Conservation (phyloP, 2,329 filamentous ascomycete species). For the Cladosporium oxysporum region DNA sequence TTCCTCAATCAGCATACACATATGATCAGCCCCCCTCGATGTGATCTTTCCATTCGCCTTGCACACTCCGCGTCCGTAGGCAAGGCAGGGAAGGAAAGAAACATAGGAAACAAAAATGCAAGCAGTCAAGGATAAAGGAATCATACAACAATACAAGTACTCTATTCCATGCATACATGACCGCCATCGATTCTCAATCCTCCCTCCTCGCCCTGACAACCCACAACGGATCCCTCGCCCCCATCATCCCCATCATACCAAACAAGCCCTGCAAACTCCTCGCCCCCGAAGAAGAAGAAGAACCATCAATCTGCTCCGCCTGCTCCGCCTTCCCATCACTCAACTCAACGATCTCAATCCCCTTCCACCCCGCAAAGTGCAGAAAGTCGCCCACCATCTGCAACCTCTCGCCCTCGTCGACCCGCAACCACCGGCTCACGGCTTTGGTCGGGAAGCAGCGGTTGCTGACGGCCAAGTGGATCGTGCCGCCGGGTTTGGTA, state of each 20-base stretch:
- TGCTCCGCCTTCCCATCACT: slow-evolving; percentile 41
- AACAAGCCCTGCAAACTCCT: slow-evolving; percentile 33
- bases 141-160: too few species aligned
- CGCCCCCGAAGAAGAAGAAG: slow-evolving; percentile 15
- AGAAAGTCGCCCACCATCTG: slow-evolving; percentile 56
- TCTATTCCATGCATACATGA: neutral
- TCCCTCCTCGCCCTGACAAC: slow-evolving; percentile 43
- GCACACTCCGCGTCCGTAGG: too few species aligned
- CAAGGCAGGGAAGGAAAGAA: too few species aligned
- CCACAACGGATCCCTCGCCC: slow-evolving; percentile 46
- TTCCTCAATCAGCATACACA: neutral
- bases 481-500: slow-evolving; percentile 45
- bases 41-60: neutral
- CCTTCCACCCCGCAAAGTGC: slow-evolving; percentile 53
- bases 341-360: slow-evolving; percentile 57
- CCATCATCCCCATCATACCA: slow-evolving; percentile 37
- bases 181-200: neutral
- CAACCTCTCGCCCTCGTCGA: slow-evolving; percentile 49
- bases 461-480: slow-evolving; percentile 56
- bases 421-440: slow-evolving; percentile 50
- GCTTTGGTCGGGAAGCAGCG: slow-evolving; percentile 58
- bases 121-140: too few species aligned
- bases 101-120: too few species aligned
- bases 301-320: slow-evolving; percentile 19
- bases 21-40: too few species aligned